These are phyloP conservation scores for Leucaena leucocephala DNA, from an alignment of 306 rosid genomes.

Conservation along the genomic window DNA sequence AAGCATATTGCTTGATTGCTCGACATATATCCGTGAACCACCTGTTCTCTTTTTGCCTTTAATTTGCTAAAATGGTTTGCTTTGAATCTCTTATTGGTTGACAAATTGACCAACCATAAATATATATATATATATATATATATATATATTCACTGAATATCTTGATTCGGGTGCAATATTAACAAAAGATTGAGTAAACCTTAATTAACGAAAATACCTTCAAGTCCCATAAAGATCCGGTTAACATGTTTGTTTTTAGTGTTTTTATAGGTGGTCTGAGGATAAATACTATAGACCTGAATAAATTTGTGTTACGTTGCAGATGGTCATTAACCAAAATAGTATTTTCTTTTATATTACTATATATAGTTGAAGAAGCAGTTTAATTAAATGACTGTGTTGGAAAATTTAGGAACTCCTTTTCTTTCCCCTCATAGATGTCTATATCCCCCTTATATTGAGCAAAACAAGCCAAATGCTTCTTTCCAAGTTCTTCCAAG, in stretches of 20 bases:
- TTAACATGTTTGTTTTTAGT: neutral
- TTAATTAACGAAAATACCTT: neutral
- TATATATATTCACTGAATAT: neutral
- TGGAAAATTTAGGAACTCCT: neutral
- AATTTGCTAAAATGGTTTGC: neutral
- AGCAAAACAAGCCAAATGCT: conserved; percentile 42
- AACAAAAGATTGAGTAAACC: neutral
- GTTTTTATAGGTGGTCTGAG: neutral
- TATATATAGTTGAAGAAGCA: neutral
- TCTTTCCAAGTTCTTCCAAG: conserved; percentile 31
- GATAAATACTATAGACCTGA: neutral
- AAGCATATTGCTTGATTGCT: neutral
- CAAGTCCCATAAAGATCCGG: neutral
- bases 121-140: neutral
- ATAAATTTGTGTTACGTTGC: neutral
- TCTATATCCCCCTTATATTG: neutral
- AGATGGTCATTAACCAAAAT: neutral
- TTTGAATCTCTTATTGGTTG: neutral
- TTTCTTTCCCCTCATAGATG: too few relatives aligned
- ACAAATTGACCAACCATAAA: neutral
- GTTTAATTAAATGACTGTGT: neutral
- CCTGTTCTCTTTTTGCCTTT: neutral
- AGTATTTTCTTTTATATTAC: neutral
- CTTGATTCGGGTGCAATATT: neutral
- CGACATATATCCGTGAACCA: neutral